Evolutionary conservation across 2,329 filamentous ascomycete species (phyloP).

Genomic region (Alternaria panax): DNA sequence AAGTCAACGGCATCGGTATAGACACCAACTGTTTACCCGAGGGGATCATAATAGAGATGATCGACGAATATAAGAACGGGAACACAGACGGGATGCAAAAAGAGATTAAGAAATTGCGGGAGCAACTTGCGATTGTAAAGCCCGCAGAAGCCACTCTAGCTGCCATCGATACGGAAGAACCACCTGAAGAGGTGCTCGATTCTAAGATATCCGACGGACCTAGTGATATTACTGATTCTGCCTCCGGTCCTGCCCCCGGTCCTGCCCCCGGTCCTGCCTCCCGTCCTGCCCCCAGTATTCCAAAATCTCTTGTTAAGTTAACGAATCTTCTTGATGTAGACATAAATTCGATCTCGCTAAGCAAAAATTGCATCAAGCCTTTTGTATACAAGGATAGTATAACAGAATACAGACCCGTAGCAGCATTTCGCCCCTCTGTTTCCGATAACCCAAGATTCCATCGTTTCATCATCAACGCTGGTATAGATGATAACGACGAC

Average conservation of each 20-base stretch:
- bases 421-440: background rate
- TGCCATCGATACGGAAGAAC: background rate
- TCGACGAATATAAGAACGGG: background rate
- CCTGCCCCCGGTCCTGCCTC: too few species aligned
- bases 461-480: background rate
- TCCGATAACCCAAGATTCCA: background rate
- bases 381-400: background rate
- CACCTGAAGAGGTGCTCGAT: background rate
- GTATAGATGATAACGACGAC: background rate
- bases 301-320: background rate
- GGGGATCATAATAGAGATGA: background rate
- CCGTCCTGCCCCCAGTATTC: background rate
- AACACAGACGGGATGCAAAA: background rate
- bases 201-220: background rate
- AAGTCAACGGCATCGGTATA: background rate
- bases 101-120: background rate
- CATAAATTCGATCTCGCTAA: background rate
- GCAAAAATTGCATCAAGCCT: background rate
- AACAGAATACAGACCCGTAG: background rate
- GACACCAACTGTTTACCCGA: background rate
- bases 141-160: background rate
- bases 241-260: background rate
- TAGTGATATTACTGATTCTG: background rate
- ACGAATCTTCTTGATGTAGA: background rate
- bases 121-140: background rate